phyloP scores from a whole-genome alignment of 2,329 filamentous ascomycete genomes.

The Westerdykella sp. region DNA sequence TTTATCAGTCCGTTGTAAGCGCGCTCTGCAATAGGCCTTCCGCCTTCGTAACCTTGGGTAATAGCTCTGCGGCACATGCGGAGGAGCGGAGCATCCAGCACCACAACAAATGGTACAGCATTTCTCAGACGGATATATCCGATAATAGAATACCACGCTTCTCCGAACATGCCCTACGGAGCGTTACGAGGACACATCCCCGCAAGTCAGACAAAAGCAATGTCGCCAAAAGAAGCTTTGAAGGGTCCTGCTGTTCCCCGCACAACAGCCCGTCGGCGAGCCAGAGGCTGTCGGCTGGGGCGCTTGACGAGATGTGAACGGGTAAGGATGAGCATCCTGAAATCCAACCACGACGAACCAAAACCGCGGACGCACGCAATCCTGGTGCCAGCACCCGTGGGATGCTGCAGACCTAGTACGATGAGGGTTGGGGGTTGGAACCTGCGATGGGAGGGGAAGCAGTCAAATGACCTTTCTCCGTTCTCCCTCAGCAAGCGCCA shows the following conservation, averaged over 20 bases:
- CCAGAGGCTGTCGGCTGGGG: slow-evolving; percentile 22
- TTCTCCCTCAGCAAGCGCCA: not conserved
- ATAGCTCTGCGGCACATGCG: not conserved
- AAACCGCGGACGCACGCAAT: slow-evolving; percentile 10
- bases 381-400: slow-evolving; percentile 15
- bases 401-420: slow-evolving; percentile 8
- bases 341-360: slow-evolving; percentile 10
- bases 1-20: not conserved
- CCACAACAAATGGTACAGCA: not conserved
- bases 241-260: slow-evolving; percentile 15
- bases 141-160: not conserved
- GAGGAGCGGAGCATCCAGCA: not conserved
- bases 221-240: slow-evolving; percentile 13
- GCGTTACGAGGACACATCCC: not conserved
- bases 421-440: not conserved
- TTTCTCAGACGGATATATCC: not conserved
- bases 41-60: too few relatives aligned
- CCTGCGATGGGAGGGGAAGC: slow-evolving; percentile 5
- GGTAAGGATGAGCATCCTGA: slow-evolving; percentile 12
- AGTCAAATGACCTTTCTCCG: slow-evolving; percentile 10
- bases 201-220: slow-evolving; percentile 3
- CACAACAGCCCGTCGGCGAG: slow-evolving; percentile 12
- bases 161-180: too few relatives aligned
- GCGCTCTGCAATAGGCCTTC: not conserved
- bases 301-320: slow-evolving; percentile 20